Base-by-base conservation (phyloP, 1,284 basidiomycete genomes). In the Mycena citricolor region DNA sequence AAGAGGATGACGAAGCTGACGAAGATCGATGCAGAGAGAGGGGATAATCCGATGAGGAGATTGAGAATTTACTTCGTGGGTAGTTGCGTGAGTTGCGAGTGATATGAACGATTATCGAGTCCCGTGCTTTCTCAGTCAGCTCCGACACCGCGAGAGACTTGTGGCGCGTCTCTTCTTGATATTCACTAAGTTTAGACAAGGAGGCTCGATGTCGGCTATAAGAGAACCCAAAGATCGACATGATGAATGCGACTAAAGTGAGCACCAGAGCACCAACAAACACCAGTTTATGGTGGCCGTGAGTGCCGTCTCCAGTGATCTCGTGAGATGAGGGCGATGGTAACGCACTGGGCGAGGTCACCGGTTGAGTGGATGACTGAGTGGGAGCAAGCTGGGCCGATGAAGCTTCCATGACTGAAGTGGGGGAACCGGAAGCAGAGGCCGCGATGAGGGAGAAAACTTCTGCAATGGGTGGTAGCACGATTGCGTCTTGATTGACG, bases 21-120 rank as follows among this genome's bases (percentile, higher is more conserved):
- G n/a, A 14, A 5, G 7, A 14, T 8, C 36, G 36, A 38, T 11
- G 54, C 47, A 7, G 51, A 49, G 59, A 60, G 42, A 45, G 13
- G 1, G 57, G 50, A 31, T 60, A 63, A 35, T 63, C 61, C 7
- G 62, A 63, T 20, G 61, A 62, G 22, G 57, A 56, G 32, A 61
- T 49, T 11, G 61, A 62, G 38, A 61, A 63, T 37, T 60, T 61
- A 51, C 59, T 61, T 32, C 58, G 47, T 17, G 60, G 61, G 39
- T 57, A 59, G 31, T 58, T 47, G 28, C 47, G 33, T 8, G 51
- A 51, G 43, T 61, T 62, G 45, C 62, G 33, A 10, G 51, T 50
- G 43, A 62, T 62, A 44, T 63, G 51, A 8, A 62, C 46, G 34
- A 61, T n/a, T n/a, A n/a, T n/a, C n/a, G n/a, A n/a, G n/a, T n/a